Conservation (phyloP, 352 stramenopile species). For the Phytophthora cactorum region DNA sequence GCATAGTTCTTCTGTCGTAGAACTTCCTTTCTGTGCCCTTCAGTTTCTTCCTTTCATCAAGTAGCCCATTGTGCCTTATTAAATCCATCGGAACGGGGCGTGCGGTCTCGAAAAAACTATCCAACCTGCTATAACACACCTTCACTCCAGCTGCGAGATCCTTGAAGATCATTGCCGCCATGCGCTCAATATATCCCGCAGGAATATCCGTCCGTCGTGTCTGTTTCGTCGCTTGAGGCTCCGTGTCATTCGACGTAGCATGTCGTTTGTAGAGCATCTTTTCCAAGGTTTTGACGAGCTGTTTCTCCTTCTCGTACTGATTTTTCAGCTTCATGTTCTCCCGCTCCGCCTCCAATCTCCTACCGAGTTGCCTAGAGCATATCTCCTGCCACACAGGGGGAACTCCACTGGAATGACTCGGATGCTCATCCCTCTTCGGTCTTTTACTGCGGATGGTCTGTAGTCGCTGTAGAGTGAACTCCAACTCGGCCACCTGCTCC, state of each 20-base stretch:
- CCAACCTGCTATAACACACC: slow-evolving; percentile 37
- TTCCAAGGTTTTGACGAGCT: slow-evolving; percentile 33
- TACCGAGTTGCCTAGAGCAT: slow-evolving; percentile 22
- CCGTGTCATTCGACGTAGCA: neutral
- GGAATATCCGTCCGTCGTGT: slow-evolving; percentile 28
- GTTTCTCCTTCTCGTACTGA: slow-evolving; percentile 34
- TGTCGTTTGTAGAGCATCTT: slow-evolving; percentile 33
- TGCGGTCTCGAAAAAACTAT: slow-evolving; percentile 31
- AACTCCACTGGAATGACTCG: slow-evolving; percentile 1
- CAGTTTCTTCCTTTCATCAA: slow-evolving; percentile 24
- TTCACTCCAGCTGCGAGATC: slow-evolving; percentile 42
- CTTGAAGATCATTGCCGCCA: slow-evolving; percentile 35
- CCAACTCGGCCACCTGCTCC: slow-evolving; percentile 17
- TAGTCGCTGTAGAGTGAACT: slow-evolving; percentile 24
- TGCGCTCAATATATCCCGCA: slow-evolving; percentile 19
- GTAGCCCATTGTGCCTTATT: slow-evolving; percentile 15
- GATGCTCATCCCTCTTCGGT: neutral
- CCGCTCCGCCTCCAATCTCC: slow-evolving; percentile 24
- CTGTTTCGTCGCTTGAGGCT: slow-evolving; percentile 11
- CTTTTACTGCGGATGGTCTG: slow-evolving; percentile 12
- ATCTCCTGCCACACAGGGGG: slow-evolving; percentile 36
- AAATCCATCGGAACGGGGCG: slow-evolving; percentile 16
- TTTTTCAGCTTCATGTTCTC: slow-evolving; percentile 42
- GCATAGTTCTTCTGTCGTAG: slow-evolving; percentile 38
- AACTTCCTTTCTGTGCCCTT: slow-evolving; percentile 44